Evolutionary conservation across 768 basidiomycete genomes (phyloP), one percentile per base, ranked within the genome.

Genomic region (Leccinum subtestaceum): DNA sequence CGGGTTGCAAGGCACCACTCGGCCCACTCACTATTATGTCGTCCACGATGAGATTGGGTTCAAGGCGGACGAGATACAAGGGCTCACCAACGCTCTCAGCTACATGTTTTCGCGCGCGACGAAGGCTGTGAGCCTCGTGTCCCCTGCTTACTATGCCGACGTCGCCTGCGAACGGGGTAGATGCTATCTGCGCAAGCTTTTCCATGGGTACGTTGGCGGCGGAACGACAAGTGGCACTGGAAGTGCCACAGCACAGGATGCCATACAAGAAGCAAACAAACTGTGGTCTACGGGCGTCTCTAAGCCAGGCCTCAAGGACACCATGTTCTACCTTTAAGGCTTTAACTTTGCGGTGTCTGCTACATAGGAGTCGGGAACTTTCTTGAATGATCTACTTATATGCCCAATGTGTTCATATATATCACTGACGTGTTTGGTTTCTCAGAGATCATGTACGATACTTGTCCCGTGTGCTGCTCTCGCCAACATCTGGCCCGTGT

Each of bases 271-370:
- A 67, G 91, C 89, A 1, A 47, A 65, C 55, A 65, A 52, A 15
- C 54, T 80, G 45, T 93, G 91, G 91, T 69, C 71, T 17, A 68
- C 67, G 3, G 89, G 87, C 1, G 85, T 88, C 15, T 62, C 68
- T 15, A 81, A 78, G 2, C 31, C 63, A 0, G 69, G 65, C 6
- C 69, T 91, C 67, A 87, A 83, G 72, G 80, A 88, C 38, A 86
- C 85, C 0, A 91, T 91, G 89, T 91, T 82, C 65, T 91, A 91
- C 71, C 75, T 91, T n/a, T 31, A 10, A 31, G 29, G 29, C 29
- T 31, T 31, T 89, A 62, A 78, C 32, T 10, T 23, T 21, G 1
- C 17, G 11, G 19, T 45, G 2, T 38, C 48, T 32, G 40, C 23
- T 25, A 25, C 34, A 17, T 31, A 2, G 9, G 51, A 31, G 49